These are phyloP conservation scores for Lentinula sp. DNA, from an alignment of 768 basidiomycete genomes.

Conservation along the genomic window DNA sequence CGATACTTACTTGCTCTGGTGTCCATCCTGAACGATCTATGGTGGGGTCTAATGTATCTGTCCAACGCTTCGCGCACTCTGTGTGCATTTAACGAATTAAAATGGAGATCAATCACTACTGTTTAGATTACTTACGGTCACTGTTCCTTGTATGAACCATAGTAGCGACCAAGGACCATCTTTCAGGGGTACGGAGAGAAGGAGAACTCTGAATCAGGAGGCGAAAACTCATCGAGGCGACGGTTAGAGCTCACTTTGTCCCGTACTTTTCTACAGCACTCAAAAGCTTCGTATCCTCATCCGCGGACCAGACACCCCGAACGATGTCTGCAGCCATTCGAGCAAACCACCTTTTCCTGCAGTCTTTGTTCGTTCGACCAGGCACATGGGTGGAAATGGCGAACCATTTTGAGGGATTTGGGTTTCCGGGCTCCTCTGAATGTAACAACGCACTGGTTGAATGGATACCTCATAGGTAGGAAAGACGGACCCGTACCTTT, in stretches of 20 bases:
- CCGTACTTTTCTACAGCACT: constrained; percentile 51
- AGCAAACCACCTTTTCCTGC: constrained; percentile 58
- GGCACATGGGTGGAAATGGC: constrained; percentile 59
- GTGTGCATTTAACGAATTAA: constrained; percentile 8
- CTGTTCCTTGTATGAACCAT: constrained; percentile 52
- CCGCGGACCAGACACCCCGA: constrained; percentile 56
- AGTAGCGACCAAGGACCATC: constrained; percentile 55
- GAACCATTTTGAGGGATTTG: constrained; percentile 60
- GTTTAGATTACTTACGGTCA: constrained; percentile 38
- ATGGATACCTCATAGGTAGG: constrained; percentile 1
- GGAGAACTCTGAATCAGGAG: neutral
- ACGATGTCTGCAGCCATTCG: constrained; percentile 58
- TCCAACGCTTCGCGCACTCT: constrained; percentile 63
- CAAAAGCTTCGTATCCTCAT: constrained; percentile 52
- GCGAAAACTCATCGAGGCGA: neutral
- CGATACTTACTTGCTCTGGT: constrained; percentile 38
- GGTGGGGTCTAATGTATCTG: constrained; percentile 53
- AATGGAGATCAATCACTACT: constrained; percentile 1
- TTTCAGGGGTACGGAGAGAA: constrained; percentile 11
- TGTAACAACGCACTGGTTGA: constrained; percentile 9
- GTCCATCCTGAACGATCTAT: constrained; percentile 57
- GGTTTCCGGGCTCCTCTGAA: constrained; percentile 51
- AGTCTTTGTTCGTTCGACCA: constrained; percentile 58
- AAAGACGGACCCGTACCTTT: constrained; percentile 25
- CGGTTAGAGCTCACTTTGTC: constrained; percentile 32